A percentile compares a stretch with the other conserved stretches of the same genome.
phyloP scores from a whole-genome alignment of 345 rosid genomes.

The Cardiospermum halicacabum region DNA sequence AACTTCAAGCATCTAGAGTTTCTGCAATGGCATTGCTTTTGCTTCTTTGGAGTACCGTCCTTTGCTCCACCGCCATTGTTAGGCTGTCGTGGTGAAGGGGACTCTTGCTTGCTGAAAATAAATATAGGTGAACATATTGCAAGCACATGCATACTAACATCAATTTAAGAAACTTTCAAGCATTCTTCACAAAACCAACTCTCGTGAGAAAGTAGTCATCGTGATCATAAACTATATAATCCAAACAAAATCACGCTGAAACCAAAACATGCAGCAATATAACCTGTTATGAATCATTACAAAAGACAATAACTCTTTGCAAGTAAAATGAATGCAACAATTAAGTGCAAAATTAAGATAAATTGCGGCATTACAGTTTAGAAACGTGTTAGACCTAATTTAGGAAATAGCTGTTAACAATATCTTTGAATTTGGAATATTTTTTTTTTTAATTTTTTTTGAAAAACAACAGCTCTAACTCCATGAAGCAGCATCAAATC shows the following conservation, averaged over 20 bases:
- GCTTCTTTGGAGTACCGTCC: conserved; percentile 59
- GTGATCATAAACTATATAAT: not conserved
- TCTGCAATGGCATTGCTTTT: conserved; percentile 73
- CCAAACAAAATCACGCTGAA: not conserved
- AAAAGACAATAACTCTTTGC: not conserved
- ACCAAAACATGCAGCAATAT: not conserved
- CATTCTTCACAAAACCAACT: not conserved
- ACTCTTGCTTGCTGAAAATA: conserved; percentile 43
- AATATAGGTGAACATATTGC: not conserved
- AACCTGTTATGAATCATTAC: not conserved
- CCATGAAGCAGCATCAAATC: not conserved
- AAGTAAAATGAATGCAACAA: not conserved
- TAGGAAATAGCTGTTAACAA: not conserved
- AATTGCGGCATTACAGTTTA: not conserved
- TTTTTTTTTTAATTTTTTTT: no score
- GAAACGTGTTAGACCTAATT: not conserved
- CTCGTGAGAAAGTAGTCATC: not conserved
- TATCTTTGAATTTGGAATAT: no score
- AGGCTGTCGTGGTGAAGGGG: conserved; percentile 29
- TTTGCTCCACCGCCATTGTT: conserved; percentile 41
- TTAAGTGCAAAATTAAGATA: not conserved
- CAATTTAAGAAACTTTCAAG: not conserved
- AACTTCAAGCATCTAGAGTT: conserved; percentile 71
- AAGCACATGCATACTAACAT: not conserved
- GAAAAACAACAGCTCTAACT: not conserved